Conservation (phyloP, 2,329 filamentous ascomycete genomes). For the Lecanicillium sp. region DNA sequence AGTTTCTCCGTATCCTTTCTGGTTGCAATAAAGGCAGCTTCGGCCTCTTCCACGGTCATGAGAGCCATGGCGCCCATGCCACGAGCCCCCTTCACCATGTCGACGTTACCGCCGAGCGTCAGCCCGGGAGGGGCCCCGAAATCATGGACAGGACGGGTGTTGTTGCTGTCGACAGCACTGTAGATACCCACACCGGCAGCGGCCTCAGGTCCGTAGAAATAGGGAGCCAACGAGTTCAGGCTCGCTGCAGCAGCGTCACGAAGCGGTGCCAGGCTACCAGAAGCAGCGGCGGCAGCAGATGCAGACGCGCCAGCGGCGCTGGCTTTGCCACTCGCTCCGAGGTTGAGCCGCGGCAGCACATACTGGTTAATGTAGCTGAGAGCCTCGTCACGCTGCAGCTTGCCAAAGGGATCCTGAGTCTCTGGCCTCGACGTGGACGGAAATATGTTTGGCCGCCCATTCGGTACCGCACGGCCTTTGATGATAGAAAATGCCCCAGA, state of each 20-base stretch:
- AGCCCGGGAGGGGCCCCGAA: slow-evolving; percentile 23
- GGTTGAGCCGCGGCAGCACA: slow-evolving; percentile 54
- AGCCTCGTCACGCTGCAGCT: slow-evolving; percentile 61
- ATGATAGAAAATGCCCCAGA: slow-evolving; percentile 55
- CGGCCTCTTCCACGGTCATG: slow-evolving; percentile 58
- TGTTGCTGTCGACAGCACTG: slow-evolving; percentile 29
- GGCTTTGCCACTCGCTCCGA: slow-evolving; percentile 42
- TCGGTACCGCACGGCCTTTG: slow-evolving; percentile 59
- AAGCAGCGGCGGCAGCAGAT: slow-evolving; percentile 25
- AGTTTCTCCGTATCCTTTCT: slow-evolving; percentile 56
- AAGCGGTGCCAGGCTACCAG: slow-evolving; percentile 25
- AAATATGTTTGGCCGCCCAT: slow-evolving; percentile 57
- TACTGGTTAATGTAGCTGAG: slow-evolving; percentile 66
- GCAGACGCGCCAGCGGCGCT: slow-evolving; percentile 27
- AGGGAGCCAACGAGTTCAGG: slow-evolving; percentile 49
- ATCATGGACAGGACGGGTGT: slow-evolving; percentile 26
- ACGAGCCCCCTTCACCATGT: slow-evolving; percentile 26
- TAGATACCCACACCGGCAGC: slow-evolving; percentile 40
- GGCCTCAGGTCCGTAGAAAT: slow-evolving; percentile 46
- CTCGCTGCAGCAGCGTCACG: slow-evolving; percentile 44
- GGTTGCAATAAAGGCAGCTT: slow-evolving; percentile 46
- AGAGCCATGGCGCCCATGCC: slow-evolving; percentile 42
- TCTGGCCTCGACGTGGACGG: slow-evolving; percentile 42
- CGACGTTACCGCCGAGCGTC: slow-evolving; percentile 21
- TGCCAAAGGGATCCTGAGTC: slow-evolving; percentile 53